These are phyloP conservation scores for Singerocomus inundabilis DNA, from an alignment of 1,284 basidiomycete species.

Conservation along the genomic window DNA sequence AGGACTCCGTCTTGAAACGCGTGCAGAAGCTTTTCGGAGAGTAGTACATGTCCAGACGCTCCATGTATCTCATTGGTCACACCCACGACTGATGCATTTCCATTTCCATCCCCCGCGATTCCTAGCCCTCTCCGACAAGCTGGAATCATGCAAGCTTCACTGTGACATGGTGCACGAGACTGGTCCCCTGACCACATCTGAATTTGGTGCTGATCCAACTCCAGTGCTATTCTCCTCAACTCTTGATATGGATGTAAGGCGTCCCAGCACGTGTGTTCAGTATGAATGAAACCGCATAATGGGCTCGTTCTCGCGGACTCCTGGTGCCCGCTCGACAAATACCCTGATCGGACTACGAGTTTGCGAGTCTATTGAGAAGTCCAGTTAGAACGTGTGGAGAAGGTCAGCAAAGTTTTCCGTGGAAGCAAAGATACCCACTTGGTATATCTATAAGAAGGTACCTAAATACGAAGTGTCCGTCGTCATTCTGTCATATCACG, in stretches of 20 bases:
- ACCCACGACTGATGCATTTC: constrained; percentile 9
- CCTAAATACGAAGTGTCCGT: constrained; percentile 74
- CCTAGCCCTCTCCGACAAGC: constrained; percentile 4
- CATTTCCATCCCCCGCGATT: constrained; percentile 9
- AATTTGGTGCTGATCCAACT: constrained; percentile 10
- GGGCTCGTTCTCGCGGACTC: constrained; percentile 68
- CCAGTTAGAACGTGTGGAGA: constrained; percentile 1
- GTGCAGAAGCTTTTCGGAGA: constrained; percentile 97
- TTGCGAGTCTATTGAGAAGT: constrained; percentile 52
- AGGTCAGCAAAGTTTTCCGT: constrained; percentile 6
- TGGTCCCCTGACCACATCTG: constrained; percentile 17
- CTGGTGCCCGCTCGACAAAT: constrained; percentile 65
- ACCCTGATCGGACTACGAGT: constrained; percentile 61
- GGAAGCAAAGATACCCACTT: constrained; percentile 47
- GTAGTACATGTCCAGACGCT: constrained; percentile 35
- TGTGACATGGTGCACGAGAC: constrained; percentile 25
- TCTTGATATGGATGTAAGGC: constrained; percentile 11
- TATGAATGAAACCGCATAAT: constrained; percentile 63
- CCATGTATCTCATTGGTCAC: constrained; percentile 14
- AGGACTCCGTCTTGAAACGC: constrained; percentile 95
- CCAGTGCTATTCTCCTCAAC: constrained; percentile 7
- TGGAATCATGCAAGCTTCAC: constrained; percentile 19
- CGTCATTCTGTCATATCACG: constrained; percentile 52
- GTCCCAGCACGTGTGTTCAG: constrained; percentile 19
- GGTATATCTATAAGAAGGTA: constrained; percentile 79